A percentile compares a stretch with the other conserved stretches of the same genome.
Evolutionary conservation across 805 yeast species (phyloP).

Genomic region (Sugiyamaella boreocaroliniensis): DNA sequence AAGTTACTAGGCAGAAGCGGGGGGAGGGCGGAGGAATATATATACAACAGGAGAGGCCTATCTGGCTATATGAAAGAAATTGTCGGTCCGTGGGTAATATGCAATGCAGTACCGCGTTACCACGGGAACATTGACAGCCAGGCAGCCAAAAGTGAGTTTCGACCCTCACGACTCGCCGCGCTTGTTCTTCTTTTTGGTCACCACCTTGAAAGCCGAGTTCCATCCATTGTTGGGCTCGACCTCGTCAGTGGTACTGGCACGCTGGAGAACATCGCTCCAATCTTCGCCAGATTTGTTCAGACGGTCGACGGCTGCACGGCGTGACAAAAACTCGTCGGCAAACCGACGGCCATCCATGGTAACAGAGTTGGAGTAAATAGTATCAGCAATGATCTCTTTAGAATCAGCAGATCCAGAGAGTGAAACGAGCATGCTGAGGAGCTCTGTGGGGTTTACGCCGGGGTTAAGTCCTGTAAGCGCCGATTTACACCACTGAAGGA

Average conservation of each 20-base stretch:
- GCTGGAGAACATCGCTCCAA: constrained; percentile 67
- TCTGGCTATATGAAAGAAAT: not conserved
- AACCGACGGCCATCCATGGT: constrained; percentile 93
- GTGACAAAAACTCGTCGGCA: constrained; percentile 81
- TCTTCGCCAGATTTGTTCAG: constrained; percentile 41
- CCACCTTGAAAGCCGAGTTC: constrained; percentile 51
- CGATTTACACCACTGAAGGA: constrained; percentile 35
- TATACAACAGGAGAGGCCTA: not conserved
- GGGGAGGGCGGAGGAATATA: not conserved
- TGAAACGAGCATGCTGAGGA: constrained; percentile 70
- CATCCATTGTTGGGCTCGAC: constrained; percentile 30
- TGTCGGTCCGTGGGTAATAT: not conserved
- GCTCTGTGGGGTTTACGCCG: constrained; percentile 70
- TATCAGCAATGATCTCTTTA: constrained; percentile 81
- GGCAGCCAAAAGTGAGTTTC: not conserved
- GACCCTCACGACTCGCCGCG: not conserved
- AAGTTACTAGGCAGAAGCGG: not conserved
- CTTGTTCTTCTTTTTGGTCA: constrained; percentile 52
- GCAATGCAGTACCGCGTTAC: not conserved
- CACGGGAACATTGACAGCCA: not conserved
- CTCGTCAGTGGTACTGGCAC: constrained; percentile 26
- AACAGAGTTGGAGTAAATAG: constrained; percentile 79
- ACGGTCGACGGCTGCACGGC: constrained; percentile 65
- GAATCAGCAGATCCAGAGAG: constrained; percentile 74
- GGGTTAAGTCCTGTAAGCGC: constrained; percentile 50